Evolutionary conservation across 768 basidiomycete genomes (phyloP).

Genomic region (Mycena haematopus): DNA sequence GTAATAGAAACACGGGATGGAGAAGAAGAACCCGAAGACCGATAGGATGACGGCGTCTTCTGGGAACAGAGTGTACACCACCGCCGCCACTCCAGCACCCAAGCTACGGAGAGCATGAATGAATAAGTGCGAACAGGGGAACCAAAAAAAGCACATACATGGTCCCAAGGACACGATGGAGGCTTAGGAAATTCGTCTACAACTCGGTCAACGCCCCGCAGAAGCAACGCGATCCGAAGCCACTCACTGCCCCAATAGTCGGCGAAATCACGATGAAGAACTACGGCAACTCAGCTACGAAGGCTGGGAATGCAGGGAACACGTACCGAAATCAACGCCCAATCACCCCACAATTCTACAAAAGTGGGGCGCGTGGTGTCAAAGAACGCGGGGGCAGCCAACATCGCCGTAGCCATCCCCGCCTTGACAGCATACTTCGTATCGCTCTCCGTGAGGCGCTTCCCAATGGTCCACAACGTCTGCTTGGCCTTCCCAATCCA

Average conservation of each 20-base stretch:
- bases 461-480: conserved; percentile 74
- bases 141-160: conserved; percentile 56
- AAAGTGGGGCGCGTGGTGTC: conserved; percentile 79
- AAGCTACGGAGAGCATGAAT: conserved; percentile 50
- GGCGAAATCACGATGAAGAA: conserved; percentile 93
- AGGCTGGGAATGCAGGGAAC: conserved; percentile 1
- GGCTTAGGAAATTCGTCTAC: conserved; percentile 84
- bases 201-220: conserved; percentile 19
- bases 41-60: conserved; percentile 78
- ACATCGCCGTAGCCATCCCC: conserved; percentile 80
- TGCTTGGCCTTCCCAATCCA: conserved; percentile 70
- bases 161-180: conserved; percentile 88
- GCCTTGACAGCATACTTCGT: conserved; percentile 89
- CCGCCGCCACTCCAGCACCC: conserved; percentile 80
- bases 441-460: conserved; percentile 70
- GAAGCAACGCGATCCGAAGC: neutral
- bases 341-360: conserved; percentile 86
- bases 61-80: conserved; percentile 75
- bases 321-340: conserved; percentile 91
- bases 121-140: conserved; percentile 12
- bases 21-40: conserved; percentile 86
- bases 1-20: conserved; percentile 93
- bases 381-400: conserved; percentile 90
- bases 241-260: conserved; percentile 80
- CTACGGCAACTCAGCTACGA: conserved; percentile 41